A percentile compares a stretch with the other conserved stretches of the same genome.
These are phyloP conservation scores for Vinca minor DNA, from an alignment of 257 asterid species.

Conservation along the genomic window DNA sequence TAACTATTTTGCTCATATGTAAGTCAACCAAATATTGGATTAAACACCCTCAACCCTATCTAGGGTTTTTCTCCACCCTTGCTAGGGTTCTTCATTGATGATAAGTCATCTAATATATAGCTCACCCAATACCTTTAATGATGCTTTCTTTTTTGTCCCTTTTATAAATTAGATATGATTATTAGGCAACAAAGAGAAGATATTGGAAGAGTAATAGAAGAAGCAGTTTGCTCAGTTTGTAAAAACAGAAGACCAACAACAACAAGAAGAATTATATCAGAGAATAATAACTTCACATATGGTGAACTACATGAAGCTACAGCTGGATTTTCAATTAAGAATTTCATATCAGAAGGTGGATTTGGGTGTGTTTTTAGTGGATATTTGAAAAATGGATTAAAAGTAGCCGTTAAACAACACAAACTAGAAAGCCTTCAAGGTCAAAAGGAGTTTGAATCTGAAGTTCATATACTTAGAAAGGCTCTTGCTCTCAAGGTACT, in stretches of 20 bases:
- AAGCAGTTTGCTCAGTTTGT: slow-evolving; percentile 45
- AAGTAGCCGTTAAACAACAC: slow-evolving; percentile 61
- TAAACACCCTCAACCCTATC: no score
- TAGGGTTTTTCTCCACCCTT: no score
- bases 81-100: no score
- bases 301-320: slow-evolving; percentile 57
- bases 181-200: slow-evolving; percentile 11
- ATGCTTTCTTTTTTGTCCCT: background rate
- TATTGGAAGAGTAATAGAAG: slow-evolving; percentile 5
- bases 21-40: no score
- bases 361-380: slow-evolving; percentile 58
- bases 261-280: no score
- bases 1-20: no score
- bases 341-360: slow-evolving; percentile 63
- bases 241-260: slow-evolving; percentile 42
- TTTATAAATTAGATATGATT: background rate
- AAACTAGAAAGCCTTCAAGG: slow-evolving; percentile 64
- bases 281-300: slow-evolving; percentile 30
- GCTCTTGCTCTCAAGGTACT: slow-evolving; percentile 49
- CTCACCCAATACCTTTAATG: no score
- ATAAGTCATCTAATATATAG: no score
- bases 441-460: slow-evolving; percentile 60
- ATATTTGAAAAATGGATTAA: slow-evolving; percentile 33
- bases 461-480: slow-evolving; percentile 54
- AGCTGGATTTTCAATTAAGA: slow-evolving; percentile 29